Base-by-base conservation (phyloP, 192 early-diverging fungal species). In the Gonapodya sp. region DNA sequence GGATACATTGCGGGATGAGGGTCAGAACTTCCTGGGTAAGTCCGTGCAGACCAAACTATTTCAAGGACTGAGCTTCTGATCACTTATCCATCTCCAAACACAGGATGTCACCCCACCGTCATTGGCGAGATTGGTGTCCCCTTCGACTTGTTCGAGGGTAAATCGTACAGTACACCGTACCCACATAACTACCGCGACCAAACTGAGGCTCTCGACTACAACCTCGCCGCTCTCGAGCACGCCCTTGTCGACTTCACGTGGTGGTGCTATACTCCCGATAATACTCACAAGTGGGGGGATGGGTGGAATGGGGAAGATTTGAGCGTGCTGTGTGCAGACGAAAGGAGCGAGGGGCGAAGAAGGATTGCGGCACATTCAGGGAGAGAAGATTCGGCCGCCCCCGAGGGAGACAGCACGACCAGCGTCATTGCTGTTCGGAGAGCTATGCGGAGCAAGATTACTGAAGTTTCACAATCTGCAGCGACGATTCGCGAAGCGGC, bases 281-380 rank as follows among this genome's bases (percentile, higher is more conserved):
- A 77, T 33, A 32, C 30, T 2, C 18, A 77, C 75, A 34, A 2
- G 75, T 77, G 75, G 75, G 75, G 75, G 30, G 75, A 77, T 34
- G 34, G 34, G 30, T 77, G 75, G 75, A 77, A 77, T 33, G 75
- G 75, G 30, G 75, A 77, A 34, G 75, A 77, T 33, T 34, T 77
- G 75, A 32, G 30, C 75, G 34, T 77, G 30, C 34, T 77, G 16
- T 77, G 30, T 8, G 30, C 34, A 8, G 75, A 77, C 31, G 46
- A 64, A 24, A 64, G 46, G 24, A 24, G 8, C 8, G 46, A 64
- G 46, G 46, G 46, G 8, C 8, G 8, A 16, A 24, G 24, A 8
- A 64, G 46, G 46, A 24, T 64, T 8, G 46, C 24, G 46, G 24
- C 8, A 24, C 8, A 24, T 64, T 16, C 8, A 24, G 46, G 8